Evolutionary conservation across 139 green algal species (phyloP).

Genomic region (Micromonas pusilla): DNA sequence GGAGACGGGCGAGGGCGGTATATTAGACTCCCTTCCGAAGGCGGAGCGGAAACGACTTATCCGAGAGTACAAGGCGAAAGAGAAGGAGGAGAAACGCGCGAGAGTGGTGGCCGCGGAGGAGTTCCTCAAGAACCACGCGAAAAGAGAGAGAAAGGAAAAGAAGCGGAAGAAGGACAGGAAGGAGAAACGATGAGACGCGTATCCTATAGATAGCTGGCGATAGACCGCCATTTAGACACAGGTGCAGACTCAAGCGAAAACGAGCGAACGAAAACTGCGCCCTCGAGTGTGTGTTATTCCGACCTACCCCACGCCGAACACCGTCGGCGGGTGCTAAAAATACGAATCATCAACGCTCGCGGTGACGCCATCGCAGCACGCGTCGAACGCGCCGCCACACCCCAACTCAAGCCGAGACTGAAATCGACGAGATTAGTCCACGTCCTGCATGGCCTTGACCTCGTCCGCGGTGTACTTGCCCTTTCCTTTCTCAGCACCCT

Average conservation of each 20-base stretch:
- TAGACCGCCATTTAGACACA: no score
- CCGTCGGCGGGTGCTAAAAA: background rate
- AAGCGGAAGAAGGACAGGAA: conserved; percentile 13
- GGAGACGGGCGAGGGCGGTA: no score
- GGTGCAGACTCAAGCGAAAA: no score
- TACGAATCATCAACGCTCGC: no score
- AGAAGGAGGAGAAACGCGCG: background rate
- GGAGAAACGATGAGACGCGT: background rate
- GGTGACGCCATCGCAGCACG: no score
- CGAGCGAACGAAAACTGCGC: no score
- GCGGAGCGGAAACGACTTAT: background rate
- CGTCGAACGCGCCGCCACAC: no score
- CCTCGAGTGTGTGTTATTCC: no score
- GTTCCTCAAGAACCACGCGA: background rate
- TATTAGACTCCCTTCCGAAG: background rate
- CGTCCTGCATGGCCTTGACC: conserved; percentile 80
- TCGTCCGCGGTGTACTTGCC: conserved; percentile 78
- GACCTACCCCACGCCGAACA: background rate
- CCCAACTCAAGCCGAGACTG: no score
- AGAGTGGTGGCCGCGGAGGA: background rate
- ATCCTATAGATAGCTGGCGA: no score
- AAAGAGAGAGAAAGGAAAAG: background rate
- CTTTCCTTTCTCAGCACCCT: conserved; percentile 70
- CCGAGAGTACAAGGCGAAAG: background rate
- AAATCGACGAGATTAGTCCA: conserved; percentile 86